Evolutionary conservation across 306 rosid genomes (phyloP).

Genomic region (Trifolium dubium): DNA sequence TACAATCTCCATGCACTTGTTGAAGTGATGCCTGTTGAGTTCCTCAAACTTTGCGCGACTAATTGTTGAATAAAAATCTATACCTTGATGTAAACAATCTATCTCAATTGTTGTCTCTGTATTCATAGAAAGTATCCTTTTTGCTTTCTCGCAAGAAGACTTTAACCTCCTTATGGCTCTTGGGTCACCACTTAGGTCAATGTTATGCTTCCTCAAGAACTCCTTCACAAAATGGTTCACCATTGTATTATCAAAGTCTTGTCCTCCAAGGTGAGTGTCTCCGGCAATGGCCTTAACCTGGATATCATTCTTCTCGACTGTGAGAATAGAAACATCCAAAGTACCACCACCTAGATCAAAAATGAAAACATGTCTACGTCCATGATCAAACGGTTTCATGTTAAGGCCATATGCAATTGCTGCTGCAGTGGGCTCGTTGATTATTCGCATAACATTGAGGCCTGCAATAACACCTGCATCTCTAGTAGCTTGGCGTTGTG

Average conservation of each 20-base stretch:
- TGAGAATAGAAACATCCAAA: constrained; percentile 39
- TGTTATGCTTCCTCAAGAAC: constrained; percentile 7
- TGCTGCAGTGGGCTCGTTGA: constrained; percentile 41
- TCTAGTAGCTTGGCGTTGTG: constrained; percentile 34
- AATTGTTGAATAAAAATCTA: constrained; percentile 2
- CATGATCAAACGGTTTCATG: not conserved
- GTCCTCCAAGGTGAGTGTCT: not conserved
- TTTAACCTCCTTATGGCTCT: constrained; percentile 30
- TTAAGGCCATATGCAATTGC: constrained; percentile 31
- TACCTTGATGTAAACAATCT: not conserved
- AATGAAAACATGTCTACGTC: constrained; percentile 12
- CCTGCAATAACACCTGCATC: constrained; percentile 30
- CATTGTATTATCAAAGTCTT: not conserved
- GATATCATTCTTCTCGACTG: not conserved
- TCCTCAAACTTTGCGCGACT: constrained; percentile 37
- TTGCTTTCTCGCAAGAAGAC: constrained; percentile 27
- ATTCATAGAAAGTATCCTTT: constrained; percentile 18
- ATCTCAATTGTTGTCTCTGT: not conserved
- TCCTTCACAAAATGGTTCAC: constrained; percentile 21
- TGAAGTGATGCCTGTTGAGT: constrained; percentile 14
- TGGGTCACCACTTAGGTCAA: constrained; percentile 3
- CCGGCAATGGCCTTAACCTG: not conserved
- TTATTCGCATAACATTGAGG: constrained; percentile 13
- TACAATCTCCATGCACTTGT: constrained; percentile 23
- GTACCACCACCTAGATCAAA: constrained; percentile 43